Percentiles rank a stretch among this genome's conserved stretches.
Evolutionary conservation across 441 rosid species (phyloP).

Genomic region (Mallotus repandus): DNA sequence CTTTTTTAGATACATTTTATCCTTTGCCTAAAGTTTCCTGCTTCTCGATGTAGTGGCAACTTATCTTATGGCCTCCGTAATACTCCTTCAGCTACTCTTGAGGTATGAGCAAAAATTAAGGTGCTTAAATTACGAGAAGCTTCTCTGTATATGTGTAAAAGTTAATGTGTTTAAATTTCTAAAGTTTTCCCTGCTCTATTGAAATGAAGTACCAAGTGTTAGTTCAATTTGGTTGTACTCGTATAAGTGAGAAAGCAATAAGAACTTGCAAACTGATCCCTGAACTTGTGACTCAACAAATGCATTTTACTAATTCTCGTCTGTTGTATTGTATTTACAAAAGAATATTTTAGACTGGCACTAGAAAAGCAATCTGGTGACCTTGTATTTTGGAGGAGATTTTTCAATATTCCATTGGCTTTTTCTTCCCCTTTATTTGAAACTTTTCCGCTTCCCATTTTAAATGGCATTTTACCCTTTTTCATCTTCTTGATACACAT

Average conservation of each 20-base stretch:
- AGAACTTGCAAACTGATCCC: background rate
- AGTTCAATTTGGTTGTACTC: background rate
- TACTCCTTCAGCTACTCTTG: constrained; percentile 66
- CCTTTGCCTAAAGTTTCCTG: constrained; percentile 23
- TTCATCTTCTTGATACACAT: background rate
- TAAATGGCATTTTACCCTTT: background rate
- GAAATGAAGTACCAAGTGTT: background rate
- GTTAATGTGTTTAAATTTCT: constrained; percentile 4
- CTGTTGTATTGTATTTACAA: background rate
- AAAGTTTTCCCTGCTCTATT: constrained; percentile 5
- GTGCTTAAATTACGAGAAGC: background rate
- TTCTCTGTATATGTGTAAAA: constrained; percentile 25
- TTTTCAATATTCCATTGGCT: constrained; percentile 1
- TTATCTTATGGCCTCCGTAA: constrained; percentile 85
- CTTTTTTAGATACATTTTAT: background rate
- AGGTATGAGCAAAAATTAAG: constrained; percentile 40
- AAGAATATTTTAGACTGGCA: background rate
- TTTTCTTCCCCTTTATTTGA: background rate
- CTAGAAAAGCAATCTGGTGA: background rate
- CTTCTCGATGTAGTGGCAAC: constrained; percentile 62
- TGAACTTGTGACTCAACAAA: background rate
- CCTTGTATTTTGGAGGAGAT: constrained; percentile 1
- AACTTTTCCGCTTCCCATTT: background rate
- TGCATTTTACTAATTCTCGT: background rate
- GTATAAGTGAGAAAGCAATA: background rate